Conservation (phyloP, 345 rosid genomes). For the Triadica sebifera region DNA sequence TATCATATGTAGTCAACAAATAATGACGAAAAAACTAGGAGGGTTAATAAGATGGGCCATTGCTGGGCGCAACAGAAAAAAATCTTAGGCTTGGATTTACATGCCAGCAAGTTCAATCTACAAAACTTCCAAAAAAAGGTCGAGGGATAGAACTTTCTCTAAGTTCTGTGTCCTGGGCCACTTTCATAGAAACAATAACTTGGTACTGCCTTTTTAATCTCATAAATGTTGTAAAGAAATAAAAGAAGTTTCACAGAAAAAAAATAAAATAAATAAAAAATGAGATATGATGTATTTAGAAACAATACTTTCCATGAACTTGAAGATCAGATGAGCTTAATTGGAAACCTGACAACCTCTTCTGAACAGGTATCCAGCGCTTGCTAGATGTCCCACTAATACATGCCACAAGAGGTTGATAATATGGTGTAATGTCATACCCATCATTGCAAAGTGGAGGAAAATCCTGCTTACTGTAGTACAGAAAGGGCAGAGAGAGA, state of each 20-base stretch:
- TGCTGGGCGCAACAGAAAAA: neutral
- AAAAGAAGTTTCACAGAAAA: neutral
- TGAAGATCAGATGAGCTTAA: constrained; percentile 60
- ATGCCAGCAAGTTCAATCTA: neutral
- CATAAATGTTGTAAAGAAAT: neutral
- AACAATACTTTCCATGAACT: constrained; percentile 78
- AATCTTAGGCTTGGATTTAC: neutral
- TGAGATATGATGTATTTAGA: constrained; percentile 2
- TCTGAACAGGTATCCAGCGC: constrained; percentile 87
- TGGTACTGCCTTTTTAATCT: neutral
- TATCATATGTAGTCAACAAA: neutral
- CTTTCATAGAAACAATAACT: neutral
- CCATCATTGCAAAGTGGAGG: constrained; percentile 73
- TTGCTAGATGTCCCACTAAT: constrained; percentile 73
- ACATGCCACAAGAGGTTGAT: constrained; percentile 79
- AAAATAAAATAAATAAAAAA: neutral
- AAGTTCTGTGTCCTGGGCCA: neutral
- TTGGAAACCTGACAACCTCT: constrained; percentile 58
- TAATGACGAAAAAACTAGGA: neutral
- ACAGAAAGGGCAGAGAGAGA: constrained; percentile 13
- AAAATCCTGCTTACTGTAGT: constrained; percentile 45
- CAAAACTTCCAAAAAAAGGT: neutral
- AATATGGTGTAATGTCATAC: constrained; percentile 51
- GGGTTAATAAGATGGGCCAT: neutral
- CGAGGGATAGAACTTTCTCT: neutral